Percentiles rank a stretch among this genome's conserved stretches.
Evolutionary conservation across 2,329 filamentous ascomycete genomes (phyloP).

Genomic region (Phaeosphaeria sp.): DNA sequence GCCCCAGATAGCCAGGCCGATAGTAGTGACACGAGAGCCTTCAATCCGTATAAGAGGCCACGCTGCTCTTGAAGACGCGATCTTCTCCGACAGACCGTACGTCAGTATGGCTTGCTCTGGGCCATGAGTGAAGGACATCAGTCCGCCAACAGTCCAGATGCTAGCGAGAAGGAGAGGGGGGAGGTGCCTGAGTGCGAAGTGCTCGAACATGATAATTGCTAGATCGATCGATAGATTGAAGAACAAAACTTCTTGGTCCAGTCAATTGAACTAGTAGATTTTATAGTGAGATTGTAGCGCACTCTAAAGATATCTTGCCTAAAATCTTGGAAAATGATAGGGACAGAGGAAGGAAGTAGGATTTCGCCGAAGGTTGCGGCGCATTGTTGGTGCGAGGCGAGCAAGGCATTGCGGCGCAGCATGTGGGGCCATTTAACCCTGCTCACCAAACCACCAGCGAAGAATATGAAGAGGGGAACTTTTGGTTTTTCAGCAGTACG

Average conservation of each 20-base stretch:
- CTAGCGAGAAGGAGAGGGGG: conserved; percentile 27
- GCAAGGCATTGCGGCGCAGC: too few species aligned
- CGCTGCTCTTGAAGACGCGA: conserved; percentile 16
- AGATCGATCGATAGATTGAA: background rate
- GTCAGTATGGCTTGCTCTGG: conserved; percentile 16
- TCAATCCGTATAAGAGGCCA: conserved; percentile 24
- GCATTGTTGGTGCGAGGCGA: too few species aligned
- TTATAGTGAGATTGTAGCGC: too few species aligned
- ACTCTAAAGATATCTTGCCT: too few species aligned
- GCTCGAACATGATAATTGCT: conserved; percentile 11
- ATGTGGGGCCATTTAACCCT: too few species aligned
- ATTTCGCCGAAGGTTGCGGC: too few species aligned
- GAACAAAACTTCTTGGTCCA: background rate
- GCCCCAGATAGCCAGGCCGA: conserved; percentile 21
- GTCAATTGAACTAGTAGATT: too few species aligned
- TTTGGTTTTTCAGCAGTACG: too few species aligned
- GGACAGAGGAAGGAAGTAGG: too few species aligned
- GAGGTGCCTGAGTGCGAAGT: conserved; percentile 19
- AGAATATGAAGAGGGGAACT: too few species aligned
- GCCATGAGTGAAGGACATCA: conserved; percentile 16
- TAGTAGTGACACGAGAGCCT: conserved; percentile 20
- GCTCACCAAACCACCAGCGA: too few species aligned
- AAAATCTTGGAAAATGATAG: too few species aligned
- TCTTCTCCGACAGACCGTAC: conserved; percentile 17
- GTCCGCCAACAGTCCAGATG: conserved; percentile 20